Evolutionary conservation across 805 yeast species (phyloP).

Genomic region (Cyberlindnera maclurae): DNA sequence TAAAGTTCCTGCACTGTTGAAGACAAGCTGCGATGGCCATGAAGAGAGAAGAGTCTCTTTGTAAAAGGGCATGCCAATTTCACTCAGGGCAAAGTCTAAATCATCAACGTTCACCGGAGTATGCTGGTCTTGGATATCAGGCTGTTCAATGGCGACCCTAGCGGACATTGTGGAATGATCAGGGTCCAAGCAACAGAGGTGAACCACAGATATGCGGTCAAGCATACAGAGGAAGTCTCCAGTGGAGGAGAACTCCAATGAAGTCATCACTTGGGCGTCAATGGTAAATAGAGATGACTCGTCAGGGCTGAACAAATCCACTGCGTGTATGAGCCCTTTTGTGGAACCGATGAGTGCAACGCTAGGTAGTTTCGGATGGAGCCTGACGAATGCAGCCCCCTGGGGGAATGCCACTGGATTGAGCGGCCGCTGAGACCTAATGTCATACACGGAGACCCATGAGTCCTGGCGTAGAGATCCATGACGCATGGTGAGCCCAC

Average conservation of each 20-base stretch:
- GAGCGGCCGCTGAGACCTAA: conserved; percentile 60
- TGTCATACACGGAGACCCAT: conserved; percentile 73
- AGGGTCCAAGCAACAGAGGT: conserved; percentile 57
- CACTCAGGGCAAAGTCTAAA: conserved; percentile 48
- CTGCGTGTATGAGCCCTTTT: conserved; percentile 77
- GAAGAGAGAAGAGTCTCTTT: conserved; percentile 69
- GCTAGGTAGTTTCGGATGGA: conserved; percentile 84
- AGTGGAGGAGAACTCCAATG: conserved; percentile 33
- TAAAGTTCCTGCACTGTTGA: conserved; percentile 55
- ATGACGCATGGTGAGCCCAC: conserved; percentile 69
- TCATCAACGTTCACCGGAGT: conserved; percentile 34
- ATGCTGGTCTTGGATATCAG: conserved; percentile 33
- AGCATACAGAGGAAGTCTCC: conserved; percentile 74
- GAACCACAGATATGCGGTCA: conserved; percentile 40
- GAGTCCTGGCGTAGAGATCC: conserved; percentile 63
- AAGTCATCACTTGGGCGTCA: conserved; percentile 34
- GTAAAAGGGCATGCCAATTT: conserved; percentile 84
- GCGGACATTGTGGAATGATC: conserved; percentile 36
- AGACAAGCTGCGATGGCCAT: conserved; percentile 62
- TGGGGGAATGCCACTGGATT: conserved; percentile 84
- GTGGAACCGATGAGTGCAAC: conserved; percentile 67
- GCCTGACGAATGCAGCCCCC: conserved; percentile 76
- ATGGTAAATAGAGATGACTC: conserved; percentile 61
- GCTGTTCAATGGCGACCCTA: conserved; percentile 47
- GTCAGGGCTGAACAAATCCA: conserved; percentile 78